Evolutionary conservation across 495 filamentous ascomycete genomes (phyloP).

Genomic region (Opeltia flavorubescens): DNA sequence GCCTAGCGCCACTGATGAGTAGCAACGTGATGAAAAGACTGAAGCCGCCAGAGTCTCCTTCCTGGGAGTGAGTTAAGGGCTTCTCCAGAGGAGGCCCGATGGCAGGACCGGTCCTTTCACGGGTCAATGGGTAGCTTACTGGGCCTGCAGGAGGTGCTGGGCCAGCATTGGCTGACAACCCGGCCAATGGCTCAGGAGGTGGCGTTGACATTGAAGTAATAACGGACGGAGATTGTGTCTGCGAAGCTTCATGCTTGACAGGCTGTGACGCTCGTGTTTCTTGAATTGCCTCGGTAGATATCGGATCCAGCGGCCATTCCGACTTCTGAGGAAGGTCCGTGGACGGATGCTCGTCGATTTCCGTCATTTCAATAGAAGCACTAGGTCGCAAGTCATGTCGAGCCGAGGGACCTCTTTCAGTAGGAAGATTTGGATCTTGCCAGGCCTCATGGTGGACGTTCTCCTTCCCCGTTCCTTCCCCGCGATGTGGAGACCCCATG

Average conservation of each 20-base stretch:
- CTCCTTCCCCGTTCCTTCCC: not conserved
- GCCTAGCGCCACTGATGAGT: slow-evolving; percentile 65
- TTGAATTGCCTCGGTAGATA: not conserved
- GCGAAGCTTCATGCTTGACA: not conserved
- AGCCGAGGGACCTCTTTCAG: not conserved
- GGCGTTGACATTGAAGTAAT: not conserved
- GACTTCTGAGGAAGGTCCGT: not conserved
- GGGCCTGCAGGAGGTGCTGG: not conserved
- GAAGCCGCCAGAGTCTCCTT: slow-evolving; percentile 31
- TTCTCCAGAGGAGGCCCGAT: slow-evolving; percentile 18
- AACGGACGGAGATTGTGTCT: not conserved
- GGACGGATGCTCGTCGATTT: not conserved
- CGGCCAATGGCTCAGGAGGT: not conserved
- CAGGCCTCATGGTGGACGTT: not conserved
- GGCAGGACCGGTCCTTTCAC: slow-evolving; percentile 14
- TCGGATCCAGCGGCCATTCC: not conserved
- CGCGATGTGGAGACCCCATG: not conserved
- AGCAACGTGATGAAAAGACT: slow-evolving; percentile 48
- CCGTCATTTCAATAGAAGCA: not conserved
- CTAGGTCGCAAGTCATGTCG: not conserved
- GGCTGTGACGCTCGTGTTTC: not conserved
- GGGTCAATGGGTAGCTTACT: slow-evolving; percentile 8
- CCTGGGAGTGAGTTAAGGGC: slow-evolving; percentile 19
- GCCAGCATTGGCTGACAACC: not conserved
- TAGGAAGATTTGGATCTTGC: not conserved